Evolutionary conservation across 176 grass and related monocot species (phyloP), one percentile per base, ranked within the genome.

Genomic region (Lolium perenne): DNA sequence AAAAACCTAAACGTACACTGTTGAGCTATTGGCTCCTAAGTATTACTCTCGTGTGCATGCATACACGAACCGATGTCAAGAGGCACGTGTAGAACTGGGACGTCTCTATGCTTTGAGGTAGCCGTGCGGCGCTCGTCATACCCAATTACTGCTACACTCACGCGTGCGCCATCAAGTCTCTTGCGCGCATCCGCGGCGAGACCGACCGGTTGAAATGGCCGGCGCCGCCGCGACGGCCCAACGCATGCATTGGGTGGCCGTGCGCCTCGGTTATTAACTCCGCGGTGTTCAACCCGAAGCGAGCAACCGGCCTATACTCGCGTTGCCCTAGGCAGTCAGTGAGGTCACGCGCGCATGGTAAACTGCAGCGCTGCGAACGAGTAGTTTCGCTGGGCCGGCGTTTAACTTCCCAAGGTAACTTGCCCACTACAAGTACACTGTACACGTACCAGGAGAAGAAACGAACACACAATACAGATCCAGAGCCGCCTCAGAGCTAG

Each of bases 241-340:
- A 35, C 21, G 43, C 70, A 71, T 66, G 5, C 26, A 41, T 49
- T 73, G 71, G 71, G 12, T 25, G 45, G 69, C 70, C 68, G 70
- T 73, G 35, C 40, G 41, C 17, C 43, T 48, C 70, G 43, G 5
- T 5, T 49, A 74, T 74, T 74, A 74, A 74, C 71, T 74, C 2
- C 41, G 22, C 22, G 67, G 67, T 71, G 67, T 43, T 43, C 16
- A 70, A 70, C 35, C 66, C 66, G 38, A 70, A 70, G 66, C 66
- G 17, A 18, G 12, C 12, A 7, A 0, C 11, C 63, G 8, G 55
- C 17, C 57, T 63, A 38, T 3, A 18, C 7, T 2, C 38, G 7
- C 64, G 15, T 10, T 18, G 2, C 65, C 32, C 65, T 16, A 69
- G 65, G 32, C n/a, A 38, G 32, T 10, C 32, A 70, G 67, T n/a